phyloP scores from a whole-genome alignment of 495 filamentous ascomycete species.

The Rostrohypoxylon terebratum region DNA sequence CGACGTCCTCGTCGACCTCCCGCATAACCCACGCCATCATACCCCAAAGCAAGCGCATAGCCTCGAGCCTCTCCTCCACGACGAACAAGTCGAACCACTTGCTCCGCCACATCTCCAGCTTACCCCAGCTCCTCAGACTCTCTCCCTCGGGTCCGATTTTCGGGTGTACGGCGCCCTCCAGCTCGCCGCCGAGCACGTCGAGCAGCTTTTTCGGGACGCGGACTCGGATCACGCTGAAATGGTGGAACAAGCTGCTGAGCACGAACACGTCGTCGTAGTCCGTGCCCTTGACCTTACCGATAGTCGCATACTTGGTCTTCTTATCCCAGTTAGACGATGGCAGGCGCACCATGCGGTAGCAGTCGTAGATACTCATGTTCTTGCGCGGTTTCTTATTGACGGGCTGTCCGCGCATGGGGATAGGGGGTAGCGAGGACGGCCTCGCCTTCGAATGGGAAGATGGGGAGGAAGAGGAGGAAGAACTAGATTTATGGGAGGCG shows the following conservation, averaged over 20 bases:
- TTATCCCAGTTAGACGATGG: conserved; percentile 80
- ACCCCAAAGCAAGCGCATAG: conserved; percentile 79
- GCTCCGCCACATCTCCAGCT: conserved; percentile 73
- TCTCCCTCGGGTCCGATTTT: not conserved
- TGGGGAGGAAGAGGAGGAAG: not conserved
- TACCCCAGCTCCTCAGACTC: conserved; percentile 59
- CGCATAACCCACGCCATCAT: conserved; percentile 80
- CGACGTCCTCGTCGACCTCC: conserved; percentile 51
- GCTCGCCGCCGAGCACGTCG: conserved; percentile 58
- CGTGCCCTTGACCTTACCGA: conserved; percentile 68
- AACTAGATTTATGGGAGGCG: not conserved
- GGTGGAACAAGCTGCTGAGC: conserved; percentile 83
- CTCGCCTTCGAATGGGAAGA: not conserved
- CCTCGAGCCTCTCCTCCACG: conserved; percentile 73
- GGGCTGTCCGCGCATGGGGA: conserved; percentile 60
- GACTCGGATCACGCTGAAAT: conserved; percentile 79
- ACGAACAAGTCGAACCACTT: conserved; percentile 84
- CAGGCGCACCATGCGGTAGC: conserved; percentile 69
- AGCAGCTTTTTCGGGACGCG: conserved; percentile 76
- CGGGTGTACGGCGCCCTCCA: conserved; percentile 28
- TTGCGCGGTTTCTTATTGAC: conserved; percentile 59
- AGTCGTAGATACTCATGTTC: conserved; percentile 64
- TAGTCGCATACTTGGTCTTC: conserved; percentile 75
- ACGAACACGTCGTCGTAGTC: conserved; percentile 79
- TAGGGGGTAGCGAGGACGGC: conserved; percentile 3